Conservation (phyloP, 2,329 filamentous ascomycete species). For the Fusarium citri region DNA sequence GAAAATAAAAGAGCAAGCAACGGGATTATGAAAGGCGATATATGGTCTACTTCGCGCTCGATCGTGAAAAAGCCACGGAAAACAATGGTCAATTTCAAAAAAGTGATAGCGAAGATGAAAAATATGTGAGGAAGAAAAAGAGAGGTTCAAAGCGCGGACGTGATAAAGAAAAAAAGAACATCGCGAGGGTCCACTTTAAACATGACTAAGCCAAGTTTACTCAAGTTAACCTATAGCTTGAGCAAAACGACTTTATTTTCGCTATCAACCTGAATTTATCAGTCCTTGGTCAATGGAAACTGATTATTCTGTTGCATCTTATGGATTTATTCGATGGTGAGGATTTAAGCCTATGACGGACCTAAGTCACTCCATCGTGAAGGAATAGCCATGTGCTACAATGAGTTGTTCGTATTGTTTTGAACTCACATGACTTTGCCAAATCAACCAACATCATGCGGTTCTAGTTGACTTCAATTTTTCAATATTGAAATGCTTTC, state of each 20-base stretch:
- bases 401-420: background rate
- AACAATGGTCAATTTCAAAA: slow-evolving; percentile 50
- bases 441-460: background rate
- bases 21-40: slow-evolving; percentile 70
- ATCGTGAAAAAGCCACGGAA: slow-evolving; percentile 58
- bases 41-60: slow-evolving; percentile 65
- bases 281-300: background rate
- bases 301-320: background rate
- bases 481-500: background rate
- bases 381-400: background rate
- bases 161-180: slow-evolving; percentile 13
- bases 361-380: background rate
- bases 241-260: background rate
- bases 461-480: no score
- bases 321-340: no score
- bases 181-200: slow-evolving; percentile 26
- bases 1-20: slow-evolving; percentile 57
- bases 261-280: background rate
- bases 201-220: slow-evolving; percentile 41
- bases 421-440: background rate
- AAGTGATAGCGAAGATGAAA: slow-evolving; percentile 55
- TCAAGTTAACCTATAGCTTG: background rate
- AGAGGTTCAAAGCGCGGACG: slow-evolving; percentile 7
- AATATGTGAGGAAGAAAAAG: slow-evolving; percentile 60
- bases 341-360: background rate